A percentile compares a stretch with the other conserved stretches of the same genome.
These are phyloP conservation scores for Monosporozyma aerobia DNA, from an alignment of 805 yeast genomes.

Conservation along the genomic window DNA sequence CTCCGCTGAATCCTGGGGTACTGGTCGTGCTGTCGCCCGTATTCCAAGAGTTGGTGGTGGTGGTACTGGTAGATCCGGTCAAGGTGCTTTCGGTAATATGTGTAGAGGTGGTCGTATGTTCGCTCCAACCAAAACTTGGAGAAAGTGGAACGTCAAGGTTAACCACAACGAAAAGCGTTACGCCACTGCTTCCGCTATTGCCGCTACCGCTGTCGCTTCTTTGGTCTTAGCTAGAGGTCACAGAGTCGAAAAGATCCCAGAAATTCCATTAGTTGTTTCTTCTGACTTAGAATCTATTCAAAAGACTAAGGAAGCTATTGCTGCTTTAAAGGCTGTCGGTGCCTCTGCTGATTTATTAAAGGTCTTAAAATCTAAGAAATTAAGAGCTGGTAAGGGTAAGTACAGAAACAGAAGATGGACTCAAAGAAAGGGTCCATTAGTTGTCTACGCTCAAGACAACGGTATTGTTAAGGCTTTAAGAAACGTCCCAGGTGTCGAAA, in stretches of 20 bases:
- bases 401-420: slow-evolving; percentile 99
- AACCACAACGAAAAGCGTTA: slow-evolving; percentile 99
- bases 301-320: slow-evolving; percentile 98
- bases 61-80: slow-evolving; percentile 99
- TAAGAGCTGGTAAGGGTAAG: slow-evolving; percentile 99
- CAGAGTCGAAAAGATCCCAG: slow-evolving; percentile 97
- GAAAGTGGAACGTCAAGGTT: slow-evolving; percentile 99
- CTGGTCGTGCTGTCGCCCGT: slow-evolving; percentile 99
- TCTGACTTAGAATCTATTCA: slow-evolving; percentile 83
- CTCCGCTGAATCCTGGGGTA: slow-evolving; percentile 99
- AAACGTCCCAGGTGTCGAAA: slow-evolving; percentile 99
- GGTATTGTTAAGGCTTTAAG: slow-evolving; percentile 98
- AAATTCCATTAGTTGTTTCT: slow-evolving; percentile 96
- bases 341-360: slow-evolving; percentile 97
- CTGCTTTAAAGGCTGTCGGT: slow-evolving; percentile 95
- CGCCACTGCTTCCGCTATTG: slow-evolving; percentile 99
- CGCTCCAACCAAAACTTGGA: slow-evolving; percentile 99
- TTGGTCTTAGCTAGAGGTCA: slow-evolving; percentile 99
- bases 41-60: slow-evolving; percentile 99
- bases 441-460: slow-evolving; percentile 95
- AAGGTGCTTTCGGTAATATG: slow-evolving; percentile 99
- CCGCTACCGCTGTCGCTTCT: slow-evolving; percentile 97
- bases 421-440: slow-evolving; percentile 99
- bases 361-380: slow-evolving; percentile 96
- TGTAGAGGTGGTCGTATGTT: slow-evolving; percentile 99